These are phyloP conservation scores for Nicotiana tomentosiformis DNA, from an alignment of 257 asterid genomes.

Conservation along the genomic window DNA sequence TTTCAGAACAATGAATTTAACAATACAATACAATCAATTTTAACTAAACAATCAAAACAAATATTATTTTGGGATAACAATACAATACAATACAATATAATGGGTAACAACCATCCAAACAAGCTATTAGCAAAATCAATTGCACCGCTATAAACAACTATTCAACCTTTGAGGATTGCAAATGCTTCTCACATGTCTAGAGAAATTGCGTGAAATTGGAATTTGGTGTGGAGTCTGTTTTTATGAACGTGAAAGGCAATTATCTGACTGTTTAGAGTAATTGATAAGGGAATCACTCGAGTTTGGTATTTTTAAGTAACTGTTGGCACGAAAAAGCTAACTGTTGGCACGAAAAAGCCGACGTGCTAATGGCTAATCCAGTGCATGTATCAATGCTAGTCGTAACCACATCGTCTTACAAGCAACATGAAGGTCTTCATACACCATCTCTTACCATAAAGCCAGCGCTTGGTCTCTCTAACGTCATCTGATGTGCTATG, in stretches of 20 bases:
- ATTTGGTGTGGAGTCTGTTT: background rate
- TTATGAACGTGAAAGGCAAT: background rate
- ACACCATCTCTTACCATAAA: background rate
- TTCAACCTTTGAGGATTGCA: background rate
- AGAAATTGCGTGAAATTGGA: background rate
- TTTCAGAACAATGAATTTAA: too few relatives aligned
- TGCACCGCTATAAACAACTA: background rate
- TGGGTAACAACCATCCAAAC: too few relatives aligned
- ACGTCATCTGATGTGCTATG: background rate
- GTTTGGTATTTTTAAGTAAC: background rate
- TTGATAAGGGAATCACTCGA: background rate
- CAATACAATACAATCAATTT: too few relatives aligned
- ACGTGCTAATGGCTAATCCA: background rate
- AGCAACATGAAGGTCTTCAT: background rate
- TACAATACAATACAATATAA: too few relatives aligned
- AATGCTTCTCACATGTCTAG: background rate
- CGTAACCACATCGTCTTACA: background rate
- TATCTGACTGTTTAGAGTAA: background rate
- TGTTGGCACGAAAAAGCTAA: background rate
- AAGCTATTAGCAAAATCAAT: background rate
- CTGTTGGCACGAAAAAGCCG: background rate
- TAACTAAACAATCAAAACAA: too few relatives aligned
- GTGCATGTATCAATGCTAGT: background rate
- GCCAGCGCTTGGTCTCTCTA: background rate
- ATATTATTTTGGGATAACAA: too few relatives aligned